Percentiles rank a stretch among this genome's conserved stretches.
Conservation (phyloP, 169 alveolate genomes). For the Amoebophrya sp. region DNA sequence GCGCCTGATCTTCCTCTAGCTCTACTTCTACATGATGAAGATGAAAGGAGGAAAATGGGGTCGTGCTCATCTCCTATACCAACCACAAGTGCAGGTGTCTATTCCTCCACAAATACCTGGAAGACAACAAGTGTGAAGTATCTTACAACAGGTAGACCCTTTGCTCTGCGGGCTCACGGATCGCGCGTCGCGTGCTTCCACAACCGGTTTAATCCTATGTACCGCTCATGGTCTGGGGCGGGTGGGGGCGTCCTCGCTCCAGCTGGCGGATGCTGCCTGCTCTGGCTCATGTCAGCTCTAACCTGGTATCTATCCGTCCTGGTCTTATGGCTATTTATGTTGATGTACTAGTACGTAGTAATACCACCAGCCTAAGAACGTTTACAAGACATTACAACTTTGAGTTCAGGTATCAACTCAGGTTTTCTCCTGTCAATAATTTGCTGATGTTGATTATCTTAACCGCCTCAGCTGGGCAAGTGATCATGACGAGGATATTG, state of each 20-base stretch:
- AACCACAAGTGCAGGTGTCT: neutral
- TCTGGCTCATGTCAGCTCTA: neutral
- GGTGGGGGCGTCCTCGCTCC: neutral
- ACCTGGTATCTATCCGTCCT: neutral
- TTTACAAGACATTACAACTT: too few species aligned
- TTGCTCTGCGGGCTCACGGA: neutral
- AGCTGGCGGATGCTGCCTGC: slow-evolving; percentile 21
- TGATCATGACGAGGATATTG: too few species aligned
- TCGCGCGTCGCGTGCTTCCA: slow-evolving; percentile 15
- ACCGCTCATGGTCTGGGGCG: neutral
- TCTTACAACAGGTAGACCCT: neutral
- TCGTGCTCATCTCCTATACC: neutral
- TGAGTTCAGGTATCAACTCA: too few species aligned
- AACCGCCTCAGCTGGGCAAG: too few species aligned
- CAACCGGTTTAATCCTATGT: neutral
- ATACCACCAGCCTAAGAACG: too few species aligned
- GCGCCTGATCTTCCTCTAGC: neutral
- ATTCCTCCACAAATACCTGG: neutral
- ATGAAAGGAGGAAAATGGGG: neutral
- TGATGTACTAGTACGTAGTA: too few species aligned
- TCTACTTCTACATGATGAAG: neutral
- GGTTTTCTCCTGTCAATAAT: too few species aligned
- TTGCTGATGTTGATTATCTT: too few species aligned
- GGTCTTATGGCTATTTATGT: too few species aligned
- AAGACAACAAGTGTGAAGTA: neutral